Conservation (phyloP, 495 filamentous ascomycete genomes). For the Durotheca rogersii region DNA sequence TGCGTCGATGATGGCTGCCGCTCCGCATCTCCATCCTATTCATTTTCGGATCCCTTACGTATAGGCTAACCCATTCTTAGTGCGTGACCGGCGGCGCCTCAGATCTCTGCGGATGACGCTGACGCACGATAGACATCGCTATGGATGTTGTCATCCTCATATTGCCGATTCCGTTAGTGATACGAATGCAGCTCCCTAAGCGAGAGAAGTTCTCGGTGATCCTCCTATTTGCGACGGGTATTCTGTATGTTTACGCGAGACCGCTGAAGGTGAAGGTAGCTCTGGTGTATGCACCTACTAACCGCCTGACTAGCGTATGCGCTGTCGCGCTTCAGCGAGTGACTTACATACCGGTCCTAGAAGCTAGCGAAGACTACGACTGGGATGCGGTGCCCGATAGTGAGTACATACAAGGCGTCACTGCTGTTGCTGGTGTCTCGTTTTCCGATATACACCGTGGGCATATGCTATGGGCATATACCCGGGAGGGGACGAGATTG, state of each 20-base stretch:
- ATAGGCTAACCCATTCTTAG: slow-evolving; percentile 7
- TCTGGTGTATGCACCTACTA: not conserved
- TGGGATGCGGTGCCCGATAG: slow-evolving; percentile 25
- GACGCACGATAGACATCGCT: slow-evolving; percentile 31
- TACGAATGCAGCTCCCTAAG: slow-evolving; percentile 47
- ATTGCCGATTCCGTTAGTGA: slow-evolving; percentile 52
- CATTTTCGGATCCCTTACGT: not conserved
- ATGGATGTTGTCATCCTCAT: slow-evolving; percentile 42
- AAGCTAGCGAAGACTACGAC: slow-evolving; percentile 22
- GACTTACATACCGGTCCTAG: slow-evolving; percentile 17
- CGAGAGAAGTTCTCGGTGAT: slow-evolving; percentile 51
- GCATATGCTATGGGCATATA: too few relatives aligned
- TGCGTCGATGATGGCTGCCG: not conserved
- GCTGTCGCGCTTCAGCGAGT: slow-evolving; percentile 18
- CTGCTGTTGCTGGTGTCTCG: too few relatives aligned
- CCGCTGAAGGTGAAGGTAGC: too few relatives aligned
- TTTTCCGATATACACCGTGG: too few relatives aligned
- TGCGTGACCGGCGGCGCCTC: not conserved
- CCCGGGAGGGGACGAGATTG: not conserved
- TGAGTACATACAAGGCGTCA: slow-evolving; percentile 6
- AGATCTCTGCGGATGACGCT: not conserved
- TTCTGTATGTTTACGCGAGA: slow-evolving; percentile 44
- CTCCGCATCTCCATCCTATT: not conserved
- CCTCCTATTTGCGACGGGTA: slow-evolving; percentile 50
- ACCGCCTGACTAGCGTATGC: slow-evolving; percentile 11